These are phyloP conservation scores for Penicillium rolfsii DNA, from an alignment of 2,329 filamentous ascomycete species.

Conservation along the genomic window DNA sequence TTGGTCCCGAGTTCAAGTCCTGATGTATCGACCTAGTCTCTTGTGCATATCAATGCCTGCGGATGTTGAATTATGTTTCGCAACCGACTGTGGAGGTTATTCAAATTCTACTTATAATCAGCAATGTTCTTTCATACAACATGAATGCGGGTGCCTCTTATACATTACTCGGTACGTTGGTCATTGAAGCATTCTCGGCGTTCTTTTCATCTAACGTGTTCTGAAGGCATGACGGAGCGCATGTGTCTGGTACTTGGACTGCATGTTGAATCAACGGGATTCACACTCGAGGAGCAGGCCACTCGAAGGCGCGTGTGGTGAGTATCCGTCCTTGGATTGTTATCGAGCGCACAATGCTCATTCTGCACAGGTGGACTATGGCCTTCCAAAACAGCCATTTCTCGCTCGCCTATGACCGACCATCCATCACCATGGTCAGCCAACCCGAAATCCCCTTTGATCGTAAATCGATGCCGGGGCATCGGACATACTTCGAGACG, in stretches of 20 bases:
- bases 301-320: constrained; percentile 44
- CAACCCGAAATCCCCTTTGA: constrained; percentile 54
- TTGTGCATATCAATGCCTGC: constrained; percentile 66
- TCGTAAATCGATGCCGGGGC: constrained; percentile 54
- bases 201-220: constrained; percentile 41
- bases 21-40: constrained; percentile 52
- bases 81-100: constrained; percentile 64
- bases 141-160: constrained; percentile 68
- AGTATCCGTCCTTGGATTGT: constrained; percentile 9
- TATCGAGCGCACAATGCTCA: neutral
- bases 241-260: constrained; percentile 62
- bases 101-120: constrained; percentile 64
- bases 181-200: neutral
- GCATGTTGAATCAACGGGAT: constrained; percentile 57
- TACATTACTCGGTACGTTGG: constrained; percentile 56
- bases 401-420: constrained; percentile 64
- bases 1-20: neutral
- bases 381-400: constrained; percentile 64
- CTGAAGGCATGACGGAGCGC: constrained; percentile 39
- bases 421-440: constrained; percentile 56
- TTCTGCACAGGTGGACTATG: constrained; percentile 54
- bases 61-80: constrained; percentile 66
- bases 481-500: constrained; percentile 59
- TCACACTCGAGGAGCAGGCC: constrained; percentile 49
- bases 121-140: constrained; percentile 65